A percentile compares a stretch with the other conserved stretches of the same genome.
Conservation (phyloP, 345 rosid species). For the Acer saccharum region DNA sequence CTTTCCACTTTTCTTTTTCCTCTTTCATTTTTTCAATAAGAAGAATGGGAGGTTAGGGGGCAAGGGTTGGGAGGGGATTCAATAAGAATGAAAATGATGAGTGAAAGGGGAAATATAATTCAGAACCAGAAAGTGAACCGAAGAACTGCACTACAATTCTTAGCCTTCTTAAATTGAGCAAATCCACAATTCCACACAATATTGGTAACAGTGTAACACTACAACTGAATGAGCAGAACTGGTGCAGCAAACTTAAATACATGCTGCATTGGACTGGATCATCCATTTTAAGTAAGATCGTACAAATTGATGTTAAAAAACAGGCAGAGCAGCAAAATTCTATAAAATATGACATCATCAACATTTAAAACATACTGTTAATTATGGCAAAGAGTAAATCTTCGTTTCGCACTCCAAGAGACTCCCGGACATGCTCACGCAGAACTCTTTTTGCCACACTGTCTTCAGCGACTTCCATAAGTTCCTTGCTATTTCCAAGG, state of each 20-base stretch:
- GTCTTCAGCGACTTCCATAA: conserved; percentile 94
- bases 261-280: not conserved
- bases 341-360: not conserved
- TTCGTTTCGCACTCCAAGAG: conserved; percentile 78
- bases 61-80: too few species aligned
- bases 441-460: conserved; percentile 72
- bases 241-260: not conserved
- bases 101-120: not conserved
- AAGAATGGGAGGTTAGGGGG: too few species aligned
- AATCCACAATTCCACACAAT: not conserved
- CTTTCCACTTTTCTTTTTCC: not conserved
- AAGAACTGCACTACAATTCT: conserved; percentile 1
- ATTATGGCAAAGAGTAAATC: conserved; percentile 83
- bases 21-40: not conserved
- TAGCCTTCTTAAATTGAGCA: not conserved
- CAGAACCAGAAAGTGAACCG: not conserved
- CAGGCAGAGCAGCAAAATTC: not conserved
- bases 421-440: conserved; percentile 81
- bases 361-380: conserved; percentile 55
- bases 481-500: conserved; percentile 90
- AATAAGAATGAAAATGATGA: not conserved
- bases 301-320: not conserved
- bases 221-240: not conserved
- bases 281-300: not conserved
- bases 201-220: not conserved